A percentile compares a stretch with the other conserved stretches of the same genome.
These are phyloP conservation scores for Aspergillus uvarum DNA, from an alignment of 2,329 filamentous ascomycete species.

Conservation along the genomic window DNA sequence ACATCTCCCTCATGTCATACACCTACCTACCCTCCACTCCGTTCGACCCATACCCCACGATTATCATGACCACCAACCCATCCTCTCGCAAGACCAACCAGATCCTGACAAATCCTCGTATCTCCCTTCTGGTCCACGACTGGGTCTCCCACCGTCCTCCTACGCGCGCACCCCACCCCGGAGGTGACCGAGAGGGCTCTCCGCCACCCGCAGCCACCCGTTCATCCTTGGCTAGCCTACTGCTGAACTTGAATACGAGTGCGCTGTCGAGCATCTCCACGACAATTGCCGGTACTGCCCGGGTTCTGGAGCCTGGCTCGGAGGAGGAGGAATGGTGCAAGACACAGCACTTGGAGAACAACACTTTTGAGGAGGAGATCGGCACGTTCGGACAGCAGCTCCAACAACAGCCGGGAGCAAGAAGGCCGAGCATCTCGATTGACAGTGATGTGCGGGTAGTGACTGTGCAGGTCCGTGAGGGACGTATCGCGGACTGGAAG, in stretches of 20 bases:
- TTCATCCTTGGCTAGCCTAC: constrained; percentile 75
- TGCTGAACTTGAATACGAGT: constrained; percentile 88
- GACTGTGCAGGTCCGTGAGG: constrained; percentile 77
- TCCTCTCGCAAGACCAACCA: constrained; percentile 72
- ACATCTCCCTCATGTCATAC: constrained; percentile 98
- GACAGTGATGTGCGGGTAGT: constrained; percentile 80
- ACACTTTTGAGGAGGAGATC: constrained; percentile 70
- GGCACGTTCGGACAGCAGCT: constrained; percentile 43
- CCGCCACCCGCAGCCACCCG: constrained; percentile 62
- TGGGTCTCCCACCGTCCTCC: constrained; percentile 94
- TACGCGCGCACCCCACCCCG: constrained; percentile 59
- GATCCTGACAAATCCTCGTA: constrained; percentile 77
- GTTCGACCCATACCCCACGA: constrained; percentile 69
- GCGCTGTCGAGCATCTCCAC: constrained; percentile 85
- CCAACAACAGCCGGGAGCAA: constrained; percentile 29
- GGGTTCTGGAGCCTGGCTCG: constrained; percentile 68
- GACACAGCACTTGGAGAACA: constrained; percentile 82
- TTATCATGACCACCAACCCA: constrained; percentile 88
- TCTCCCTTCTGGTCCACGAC: constrained; percentile 94
- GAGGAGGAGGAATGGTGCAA: constrained; percentile 84
- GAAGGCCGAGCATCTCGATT: constrained; percentile 61
- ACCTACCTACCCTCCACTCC: constrained; percentile 85
- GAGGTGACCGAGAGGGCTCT: constrained; percentile 59
- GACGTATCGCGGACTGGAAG: constrained; percentile 91
- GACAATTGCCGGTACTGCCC: constrained; percentile 87